phyloP scores from a whole-genome alignment of 2,329 filamentous ascomycete species.

The Colletotrichum euphorbiae region DNA sequence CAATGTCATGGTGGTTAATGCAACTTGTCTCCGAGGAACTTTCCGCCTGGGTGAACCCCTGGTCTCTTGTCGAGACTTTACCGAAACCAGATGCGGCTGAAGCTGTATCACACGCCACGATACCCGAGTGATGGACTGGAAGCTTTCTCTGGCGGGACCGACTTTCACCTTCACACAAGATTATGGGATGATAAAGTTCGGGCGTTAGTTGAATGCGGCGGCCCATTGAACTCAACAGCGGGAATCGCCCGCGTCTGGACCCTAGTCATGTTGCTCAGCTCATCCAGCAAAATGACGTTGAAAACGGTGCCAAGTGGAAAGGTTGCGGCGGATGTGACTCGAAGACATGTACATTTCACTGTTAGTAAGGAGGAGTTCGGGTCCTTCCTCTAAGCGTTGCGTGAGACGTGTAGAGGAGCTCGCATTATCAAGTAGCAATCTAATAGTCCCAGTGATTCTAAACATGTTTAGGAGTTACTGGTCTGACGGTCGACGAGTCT shows the following conservation, averaged over 20 bases:
- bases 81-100: constrained; percentile 17
- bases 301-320: background rate
- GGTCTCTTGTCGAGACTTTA: background rate
- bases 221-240: background rate
- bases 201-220: constrained; percentile 5
- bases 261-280: background rate
- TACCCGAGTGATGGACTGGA: background rate
- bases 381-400: too few relatives aligned
- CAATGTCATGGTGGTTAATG: too few relatives aligned
- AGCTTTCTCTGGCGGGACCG: too few relatives aligned
- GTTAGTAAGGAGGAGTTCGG: too few relatives aligned
- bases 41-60: background rate
- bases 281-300: background rate
- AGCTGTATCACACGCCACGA: constrained; percentile 14
- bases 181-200: background rate
- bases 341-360: too few relatives aligned
- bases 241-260: background rate
- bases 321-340: too few relatives aligned
- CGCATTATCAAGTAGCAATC: too few relatives aligned
- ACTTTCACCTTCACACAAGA: background rate
- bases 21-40: background rate
- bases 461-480: background rate
- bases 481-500: background rate
- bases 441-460: too few relatives aligned
- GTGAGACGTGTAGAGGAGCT: too few relatives aligned